Evolutionary conservation across 306 rosid genomes (phyloP).

Genomic region (Quercus dentata): DNA sequence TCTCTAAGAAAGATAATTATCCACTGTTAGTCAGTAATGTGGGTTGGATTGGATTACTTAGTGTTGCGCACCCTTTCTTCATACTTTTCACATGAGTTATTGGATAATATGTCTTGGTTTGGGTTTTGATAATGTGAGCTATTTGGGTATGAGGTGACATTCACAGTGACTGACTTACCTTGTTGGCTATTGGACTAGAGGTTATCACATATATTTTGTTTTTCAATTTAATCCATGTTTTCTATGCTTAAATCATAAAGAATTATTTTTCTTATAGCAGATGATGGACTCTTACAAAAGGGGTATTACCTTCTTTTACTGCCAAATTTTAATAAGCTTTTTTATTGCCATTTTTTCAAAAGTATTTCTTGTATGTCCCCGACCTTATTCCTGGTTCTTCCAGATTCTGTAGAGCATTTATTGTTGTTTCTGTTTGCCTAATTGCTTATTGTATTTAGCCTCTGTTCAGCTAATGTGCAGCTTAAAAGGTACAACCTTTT

Average conservation of each 20-base stretch:
- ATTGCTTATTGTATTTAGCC: too few species aligned
- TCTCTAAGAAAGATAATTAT: too few species aligned
- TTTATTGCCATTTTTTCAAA: not conserved
- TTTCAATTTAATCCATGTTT: not conserved
- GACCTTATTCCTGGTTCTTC: not conserved
- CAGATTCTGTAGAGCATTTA: not conserved
- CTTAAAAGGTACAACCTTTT: too few species aligned
- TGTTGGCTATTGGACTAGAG: not conserved
- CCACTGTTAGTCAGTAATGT: too few species aligned
- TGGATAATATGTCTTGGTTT: not conserved
- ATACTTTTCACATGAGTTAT: not conserved
- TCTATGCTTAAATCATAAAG: not conserved
- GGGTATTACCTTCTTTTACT: not conserved
- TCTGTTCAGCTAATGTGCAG: too few species aligned
- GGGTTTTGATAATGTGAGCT: not conserved
- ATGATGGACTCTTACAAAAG: not conserved
- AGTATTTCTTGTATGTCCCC: not conserved
- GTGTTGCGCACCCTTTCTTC: not conserved
- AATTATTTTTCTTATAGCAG: not conserved
- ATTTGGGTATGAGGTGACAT: not conserved
- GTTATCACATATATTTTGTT: not conserved
- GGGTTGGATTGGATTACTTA: too few species aligned
- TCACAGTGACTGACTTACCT: not conserved
- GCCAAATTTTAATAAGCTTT: too few species aligned
- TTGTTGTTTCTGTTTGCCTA: not conserved